These are phyloP conservation scores for Starmerella bacillaris DNA, from an alignment of 805 yeast species.

Conservation along the genomic window DNA sequence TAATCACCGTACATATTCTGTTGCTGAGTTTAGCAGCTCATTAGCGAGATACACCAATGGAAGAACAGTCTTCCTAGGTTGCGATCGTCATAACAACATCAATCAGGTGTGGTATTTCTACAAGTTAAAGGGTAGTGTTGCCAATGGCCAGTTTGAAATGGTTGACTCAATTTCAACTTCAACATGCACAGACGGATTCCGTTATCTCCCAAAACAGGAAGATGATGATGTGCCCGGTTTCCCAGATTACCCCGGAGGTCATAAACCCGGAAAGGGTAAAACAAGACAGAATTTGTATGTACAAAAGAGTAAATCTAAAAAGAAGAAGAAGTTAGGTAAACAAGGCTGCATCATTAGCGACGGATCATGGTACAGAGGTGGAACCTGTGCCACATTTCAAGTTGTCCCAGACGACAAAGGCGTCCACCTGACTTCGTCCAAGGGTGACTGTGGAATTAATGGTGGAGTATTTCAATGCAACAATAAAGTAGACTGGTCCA, in stretches of 20 bases:
- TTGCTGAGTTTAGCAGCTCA: constrained; percentile 24
- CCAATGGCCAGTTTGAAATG: constrained; percentile 44
- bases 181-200: constrained; percentile 60
- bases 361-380: constrained; percentile 67
- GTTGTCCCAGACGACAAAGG: constrained; percentile 52
- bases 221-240: constrained; percentile 19
- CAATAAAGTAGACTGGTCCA: constrained; percentile 28
- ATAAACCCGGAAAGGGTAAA: constrained; percentile 19
- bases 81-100: constrained; percentile 34
- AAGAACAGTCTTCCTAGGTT: constrained; percentile 37
- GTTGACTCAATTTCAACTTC: constrained; percentile 36
- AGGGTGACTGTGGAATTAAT: constrained; percentile 46
- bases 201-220: constrained; percentile 45
- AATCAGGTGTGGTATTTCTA: constrained; percentile 70
- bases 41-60: constrained; percentile 28
- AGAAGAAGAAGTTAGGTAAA: constrained; percentile 22
- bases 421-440: constrained; percentile 45
- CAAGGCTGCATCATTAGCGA: constrained; percentile 65
- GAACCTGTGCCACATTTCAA: constrained; percentile 69
- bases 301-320: too few species aligned
- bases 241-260: constrained; percentile 30
- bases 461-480: constrained; percentile 24
- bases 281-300: neutral
- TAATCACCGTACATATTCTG: constrained; percentile 35
- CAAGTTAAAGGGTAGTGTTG: constrained; percentile 53